A percentile compares a stretch with the other conserved stretches of the same genome.
phyloP scores from a whole-genome alignment of 768 basidiomycete species.

The Leccinum broughii region DNA sequence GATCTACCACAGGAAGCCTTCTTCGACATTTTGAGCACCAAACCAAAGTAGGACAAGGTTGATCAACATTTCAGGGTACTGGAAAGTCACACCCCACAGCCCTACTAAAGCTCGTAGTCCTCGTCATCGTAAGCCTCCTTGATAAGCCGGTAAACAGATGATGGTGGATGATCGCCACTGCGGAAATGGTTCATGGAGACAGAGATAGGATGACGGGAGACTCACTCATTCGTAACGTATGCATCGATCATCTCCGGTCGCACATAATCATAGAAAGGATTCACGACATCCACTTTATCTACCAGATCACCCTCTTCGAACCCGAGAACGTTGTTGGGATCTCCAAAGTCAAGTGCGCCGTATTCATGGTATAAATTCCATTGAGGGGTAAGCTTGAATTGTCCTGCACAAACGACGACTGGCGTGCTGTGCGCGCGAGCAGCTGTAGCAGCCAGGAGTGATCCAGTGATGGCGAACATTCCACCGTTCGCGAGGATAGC shows the following conservation, averaged over 20 bases:
- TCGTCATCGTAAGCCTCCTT: slow-evolving; percentile 97
- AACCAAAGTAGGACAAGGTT: slow-evolving; percentile 31
- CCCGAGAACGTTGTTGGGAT: slow-evolving; percentile 63
- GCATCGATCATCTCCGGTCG: slow-evolving; percentile 89
- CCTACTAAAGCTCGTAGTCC: slow-evolving; percentile 66
- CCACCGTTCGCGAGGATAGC: slow-evolving; percentile 97
- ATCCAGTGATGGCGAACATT: slow-evolving; percentile 87
- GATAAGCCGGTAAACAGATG: slow-evolving; percentile 87
- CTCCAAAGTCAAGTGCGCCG: slow-evolving; percentile 78
- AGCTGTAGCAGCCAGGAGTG: slow-evolving; percentile 81
- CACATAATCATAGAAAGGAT: slow-evolving; percentile 97
- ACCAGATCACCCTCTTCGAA: slow-evolving; percentile 79
- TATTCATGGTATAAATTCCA: slow-evolving; percentile 90
- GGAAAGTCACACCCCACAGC: not conserved
- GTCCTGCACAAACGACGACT: slow-evolving; percentile 91
- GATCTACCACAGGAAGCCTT: slow-evolving; percentile 96
- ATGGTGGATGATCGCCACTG: slow-evolving; percentile 95
- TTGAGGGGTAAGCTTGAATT: slow-evolving; percentile 92
- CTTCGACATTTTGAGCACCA: slow-evolving; percentile 80
- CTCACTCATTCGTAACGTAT: slow-evolving; percentile 97
- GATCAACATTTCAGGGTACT: slow-evolving; percentile 1
- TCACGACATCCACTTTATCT: slow-evolving; percentile 89
- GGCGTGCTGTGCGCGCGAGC: slow-evolving; percentile 89
- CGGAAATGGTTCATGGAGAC: slow-evolving; percentile 9
- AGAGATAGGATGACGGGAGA: slow-evolving; percentile 19